Evolutionary conservation across 495 filamentous ascomycete genomes (phyloP).

Genomic region (Aspergillus nidulans): DNA sequence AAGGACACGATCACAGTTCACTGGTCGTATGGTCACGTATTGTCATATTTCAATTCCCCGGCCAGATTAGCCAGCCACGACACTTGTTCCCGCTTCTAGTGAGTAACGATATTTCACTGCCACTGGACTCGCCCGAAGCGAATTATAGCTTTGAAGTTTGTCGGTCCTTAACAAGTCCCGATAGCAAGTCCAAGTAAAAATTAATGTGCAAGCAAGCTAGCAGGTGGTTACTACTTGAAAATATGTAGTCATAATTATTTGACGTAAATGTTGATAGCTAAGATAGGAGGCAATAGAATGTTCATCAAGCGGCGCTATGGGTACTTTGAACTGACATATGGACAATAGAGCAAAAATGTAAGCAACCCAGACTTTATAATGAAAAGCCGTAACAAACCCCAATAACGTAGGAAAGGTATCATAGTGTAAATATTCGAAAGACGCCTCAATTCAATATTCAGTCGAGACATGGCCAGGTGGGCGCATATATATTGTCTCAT

Average conservation of each 20-base stretch:
- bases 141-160: background rate
- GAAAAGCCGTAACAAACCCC: constrained; percentile 25
- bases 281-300: background rate
- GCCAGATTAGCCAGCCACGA: constrained; percentile 6
- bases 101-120: background rate
- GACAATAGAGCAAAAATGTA: constrained; percentile 16
- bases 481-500: constrained; percentile 11
- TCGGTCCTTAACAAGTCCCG: background rate
- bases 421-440: constrained; percentile 27
- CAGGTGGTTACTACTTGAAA: background rate
- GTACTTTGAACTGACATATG: constrained; percentile 18
- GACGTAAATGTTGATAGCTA: background rate
- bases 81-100: background rate
- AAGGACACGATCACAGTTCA: constrained; percentile 46
- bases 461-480: constrained; percentile 9
- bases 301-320: constrained; percentile 20
- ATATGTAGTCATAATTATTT: background rate
- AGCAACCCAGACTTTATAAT: constrained; percentile 18
- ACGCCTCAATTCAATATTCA: constrained; percentile 25
- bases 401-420: constrained; percentile 34
- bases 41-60: constrained; percentile 10
- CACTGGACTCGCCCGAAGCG: background rate
- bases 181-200: background rate
- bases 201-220: background rate
- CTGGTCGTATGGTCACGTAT: constrained; percentile 21